Conservation (phyloP, 169 alveolate genomes). For the Eimeria maxima region DNA sequence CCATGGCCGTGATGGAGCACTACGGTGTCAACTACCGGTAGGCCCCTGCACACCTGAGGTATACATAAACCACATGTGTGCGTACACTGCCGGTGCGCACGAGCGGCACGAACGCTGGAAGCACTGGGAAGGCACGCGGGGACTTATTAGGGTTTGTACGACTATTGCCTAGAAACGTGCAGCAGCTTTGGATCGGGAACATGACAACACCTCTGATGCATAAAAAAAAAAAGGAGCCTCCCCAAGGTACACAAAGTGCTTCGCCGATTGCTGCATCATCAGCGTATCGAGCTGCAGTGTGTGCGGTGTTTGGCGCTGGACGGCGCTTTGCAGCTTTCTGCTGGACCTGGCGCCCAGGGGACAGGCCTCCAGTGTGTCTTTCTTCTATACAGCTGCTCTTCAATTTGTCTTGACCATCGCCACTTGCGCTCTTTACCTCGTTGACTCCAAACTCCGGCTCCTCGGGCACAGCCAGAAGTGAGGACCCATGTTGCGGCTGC, state of each 20-base stretch:
- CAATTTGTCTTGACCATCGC: conserved; percentile 86
- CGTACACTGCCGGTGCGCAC: not conserved
- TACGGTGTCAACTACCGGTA: conserved; percentile 89
- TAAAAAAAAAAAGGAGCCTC: no score
- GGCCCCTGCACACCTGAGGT: no score
- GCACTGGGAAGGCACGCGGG: no score
- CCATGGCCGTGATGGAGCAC: conserved; percentile 88
- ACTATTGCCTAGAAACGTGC: no score
- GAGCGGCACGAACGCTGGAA: no score
- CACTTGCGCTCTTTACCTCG: conserved; percentile 85
- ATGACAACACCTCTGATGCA: not conserved
- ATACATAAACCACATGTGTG: conserved; percentile 47
- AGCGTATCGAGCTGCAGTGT: not conserved
- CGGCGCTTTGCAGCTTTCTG: conserved; percentile 38
- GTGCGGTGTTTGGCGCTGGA: not conserved
- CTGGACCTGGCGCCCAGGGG: conserved; percentile 89
- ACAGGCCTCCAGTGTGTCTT: conserved; percentile 85
- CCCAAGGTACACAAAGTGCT: conserved; percentile 1
- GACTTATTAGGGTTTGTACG: no score
- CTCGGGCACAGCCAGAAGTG: conserved; percentile 43
- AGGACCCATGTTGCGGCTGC: no score
- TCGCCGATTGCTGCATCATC: no score
- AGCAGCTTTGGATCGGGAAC: no score
- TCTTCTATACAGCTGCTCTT: conserved; percentile 87
- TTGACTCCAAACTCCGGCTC: conserved; percentile 86